These are phyloP conservation scores for Leccinellum luteum DNA, from an alignment of 768 basidiomycete species.

Conservation along the genomic window DNA sequence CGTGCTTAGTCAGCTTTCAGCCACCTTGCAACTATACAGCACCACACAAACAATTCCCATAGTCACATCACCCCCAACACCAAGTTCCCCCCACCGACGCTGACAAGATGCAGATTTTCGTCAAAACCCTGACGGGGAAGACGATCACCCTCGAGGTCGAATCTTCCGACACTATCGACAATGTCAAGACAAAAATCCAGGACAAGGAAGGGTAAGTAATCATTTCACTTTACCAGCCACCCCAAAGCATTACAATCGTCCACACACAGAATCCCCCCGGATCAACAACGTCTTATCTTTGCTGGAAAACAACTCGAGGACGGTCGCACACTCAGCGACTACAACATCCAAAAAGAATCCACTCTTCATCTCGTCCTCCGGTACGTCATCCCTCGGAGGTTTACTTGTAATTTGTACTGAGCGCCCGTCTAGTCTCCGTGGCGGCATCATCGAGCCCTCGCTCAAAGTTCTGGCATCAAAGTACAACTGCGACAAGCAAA, in stretches of 20 bases:
- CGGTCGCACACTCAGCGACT: conserved; percentile 93
- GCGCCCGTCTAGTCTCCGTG: conserved; percentile 12
- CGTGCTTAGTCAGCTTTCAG: conserved; percentile 7
- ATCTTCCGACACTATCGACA: conserved; percentile 29
- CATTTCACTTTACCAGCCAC: not conserved
- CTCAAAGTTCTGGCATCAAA: conserved; percentile 95
- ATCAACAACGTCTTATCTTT: conserved; percentile 38
- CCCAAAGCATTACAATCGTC: not conserved
- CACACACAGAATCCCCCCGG: conserved; percentile 35
- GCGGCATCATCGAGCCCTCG: conserved; percentile 99
- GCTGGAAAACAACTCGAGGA: conserved; percentile 99
- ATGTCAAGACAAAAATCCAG: conserved; percentile 36
- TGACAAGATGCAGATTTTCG: conserved; percentile 66
- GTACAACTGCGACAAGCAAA: conserved; percentile 99
- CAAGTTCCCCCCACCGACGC: conserved; percentile 4
- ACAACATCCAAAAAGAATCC: conserved; percentile 98
- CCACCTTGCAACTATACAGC: conserved; percentile 34
- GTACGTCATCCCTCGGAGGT: conserved; percentile 40
- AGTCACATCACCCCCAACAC: not conserved
- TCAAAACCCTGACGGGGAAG: conserved; percentile 76
- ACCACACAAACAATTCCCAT: conserved; percentile 20
- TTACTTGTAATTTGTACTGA: not conserved
- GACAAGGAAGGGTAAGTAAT: conserved; percentile 67
- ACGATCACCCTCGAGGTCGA: conserved; percentile 31
- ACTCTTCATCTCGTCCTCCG: conserved; percentile 97